These are phyloP conservation scores for Fusarium oxysporum DNA, from an alignment of 2,329 filamentous ascomycete species.

Conservation along the genomic window DNA sequence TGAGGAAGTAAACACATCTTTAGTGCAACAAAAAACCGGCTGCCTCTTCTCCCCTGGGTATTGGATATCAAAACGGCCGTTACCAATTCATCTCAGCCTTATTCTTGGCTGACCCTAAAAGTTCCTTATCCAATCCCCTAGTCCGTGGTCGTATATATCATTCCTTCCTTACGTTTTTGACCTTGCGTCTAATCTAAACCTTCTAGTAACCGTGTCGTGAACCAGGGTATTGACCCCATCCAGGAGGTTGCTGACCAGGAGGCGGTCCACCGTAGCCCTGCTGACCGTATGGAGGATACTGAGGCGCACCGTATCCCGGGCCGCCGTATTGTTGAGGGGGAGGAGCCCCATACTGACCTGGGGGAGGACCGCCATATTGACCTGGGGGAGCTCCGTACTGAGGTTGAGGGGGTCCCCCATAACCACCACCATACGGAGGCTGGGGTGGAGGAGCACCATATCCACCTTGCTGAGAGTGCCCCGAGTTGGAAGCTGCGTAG, in stretches of 20 bases:
- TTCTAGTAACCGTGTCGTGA: slow-evolving; percentile 51
- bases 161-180: background rate
- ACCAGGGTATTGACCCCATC: slow-evolving; percentile 55
- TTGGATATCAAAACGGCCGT: slow-evolving; percentile 37
- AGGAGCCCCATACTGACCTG: slow-evolving; percentile 47
- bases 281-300: slow-evolving; percentile 37
- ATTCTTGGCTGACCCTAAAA: slow-evolving; percentile 6
- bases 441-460: slow-evolving; percentile 49
- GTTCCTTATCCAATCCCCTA: slow-evolving; percentile 11
- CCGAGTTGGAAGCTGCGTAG: slow-evolving; percentile 43
- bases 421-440: slow-evolving; percentile 48
- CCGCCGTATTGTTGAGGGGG: slow-evolving; percentile 48
- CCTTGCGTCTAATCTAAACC: background rate
- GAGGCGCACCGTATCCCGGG: slow-evolving; percentile 38
- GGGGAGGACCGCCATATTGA: slow-evolving; percentile 46
- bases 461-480: slow-evolving; percentile 40
- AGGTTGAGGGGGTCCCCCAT: slow-evolving; percentile 47
- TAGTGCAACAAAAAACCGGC: slow-evolving; percentile 8
- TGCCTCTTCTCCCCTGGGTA: slow-evolving; percentile 20
- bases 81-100: slow-evolving; percentile 17
- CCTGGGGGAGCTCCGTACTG: slow-evolving; percentile 46
- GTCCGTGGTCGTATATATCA: background rate
- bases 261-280: slow-evolving; percentile 38
- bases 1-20: slow-evolving; percentile 18
- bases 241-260: slow-evolving; percentile 39